Conservation (phyloP, 805 yeast genomes). For the Nakazawaea peltata region DNA sequence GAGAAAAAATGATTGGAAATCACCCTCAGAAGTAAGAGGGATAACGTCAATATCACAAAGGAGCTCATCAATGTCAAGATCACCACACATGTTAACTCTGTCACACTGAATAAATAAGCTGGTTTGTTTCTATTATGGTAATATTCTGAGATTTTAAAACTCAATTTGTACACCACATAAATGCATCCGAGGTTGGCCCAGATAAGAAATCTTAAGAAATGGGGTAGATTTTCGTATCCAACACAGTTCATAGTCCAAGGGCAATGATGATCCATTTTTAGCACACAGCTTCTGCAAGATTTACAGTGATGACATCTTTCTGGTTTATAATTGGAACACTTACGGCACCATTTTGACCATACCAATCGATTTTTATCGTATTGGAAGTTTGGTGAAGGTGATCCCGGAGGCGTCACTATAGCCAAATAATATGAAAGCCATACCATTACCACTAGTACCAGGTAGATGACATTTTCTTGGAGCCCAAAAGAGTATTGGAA, state of each 20-base stretch:
- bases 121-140: conserved; percentile 48
- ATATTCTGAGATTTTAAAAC: conserved; percentile 29
- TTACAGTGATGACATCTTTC: conserved; percentile 85
- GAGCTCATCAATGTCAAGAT: conserved; percentile 45
- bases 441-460: conserved; percentile 40
- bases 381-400: conserved; percentile 43
- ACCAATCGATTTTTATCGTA: conserved; percentile 21
- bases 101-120: conserved; percentile 40
- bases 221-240: conserved; percentile 71
- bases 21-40: conserved; percentile 54
- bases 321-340: conserved; percentile 70
- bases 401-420: conserved; percentile 58
- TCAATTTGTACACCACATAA: conserved; percentile 34
- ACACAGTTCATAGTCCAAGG: conserved; percentile 94
- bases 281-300: conserved; percentile 64
- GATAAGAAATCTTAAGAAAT: conserved; percentile 65
- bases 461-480: conserved; percentile 35
- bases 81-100: conserved; percentile 48
- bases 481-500: conserved; percentile 33
- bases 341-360: conserved; percentile 66
- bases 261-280: conserved; percentile 51
- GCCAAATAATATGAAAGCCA: conserved; percentile 77
- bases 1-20: conserved; percentile 39
- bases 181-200: conserved; percentile 54
- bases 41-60: conserved; percentile 55